Evolutionary conservation across 345 rosid genomes (phyloP).

Genomic region (Eucalyptus shirleyi): DNA sequence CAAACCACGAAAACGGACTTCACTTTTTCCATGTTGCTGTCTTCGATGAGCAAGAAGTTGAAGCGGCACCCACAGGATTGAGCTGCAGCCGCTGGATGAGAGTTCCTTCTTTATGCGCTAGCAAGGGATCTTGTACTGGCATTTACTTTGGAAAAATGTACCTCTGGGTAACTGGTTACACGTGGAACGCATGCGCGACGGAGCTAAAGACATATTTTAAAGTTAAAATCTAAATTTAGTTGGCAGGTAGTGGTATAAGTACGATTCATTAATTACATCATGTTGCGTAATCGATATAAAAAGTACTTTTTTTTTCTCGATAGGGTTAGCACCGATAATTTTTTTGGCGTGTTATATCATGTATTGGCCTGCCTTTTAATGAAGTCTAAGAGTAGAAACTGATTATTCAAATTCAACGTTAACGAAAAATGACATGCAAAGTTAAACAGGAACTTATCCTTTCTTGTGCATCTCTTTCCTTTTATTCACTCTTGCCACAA

Average conservation of each 20-base stretch:
- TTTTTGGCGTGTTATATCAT: neutral
- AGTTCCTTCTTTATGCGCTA: neutral
- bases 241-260: neutral
- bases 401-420: neutral
- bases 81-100: neutral
- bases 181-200: neutral
- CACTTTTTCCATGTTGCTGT: neutral
- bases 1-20: neutral
- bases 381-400: neutral
- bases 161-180: neutral
- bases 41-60: neutral
- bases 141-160: neutral
- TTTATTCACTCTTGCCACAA: neutral
- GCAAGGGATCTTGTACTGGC: neutral
- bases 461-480: neutral
- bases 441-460: neutral
- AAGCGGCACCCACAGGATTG: neutral
- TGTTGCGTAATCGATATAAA: neutral
- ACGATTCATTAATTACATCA: neutral
- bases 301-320: neutral
- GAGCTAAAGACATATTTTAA: neutral
- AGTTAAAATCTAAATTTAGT: neutral
- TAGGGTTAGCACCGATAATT: neutral
- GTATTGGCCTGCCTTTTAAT: neutral
- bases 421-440: neutral